These are phyloP conservation scores for Arthrobotrys conoides DNA, from an alignment of 2,329 filamentous ascomycete genomes.

Conservation along the genomic window DNA sequence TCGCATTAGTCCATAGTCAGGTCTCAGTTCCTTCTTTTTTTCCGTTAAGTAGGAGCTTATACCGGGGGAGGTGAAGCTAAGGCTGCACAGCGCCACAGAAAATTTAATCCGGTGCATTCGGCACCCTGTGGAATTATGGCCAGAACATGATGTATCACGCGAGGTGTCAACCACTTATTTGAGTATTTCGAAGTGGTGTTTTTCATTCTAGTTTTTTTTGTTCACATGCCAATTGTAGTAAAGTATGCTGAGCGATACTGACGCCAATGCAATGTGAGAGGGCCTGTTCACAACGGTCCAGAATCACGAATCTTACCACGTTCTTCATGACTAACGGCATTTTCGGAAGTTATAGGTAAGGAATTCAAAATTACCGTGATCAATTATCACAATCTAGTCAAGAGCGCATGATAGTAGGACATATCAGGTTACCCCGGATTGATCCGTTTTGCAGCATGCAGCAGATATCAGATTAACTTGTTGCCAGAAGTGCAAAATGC, in stretches of 20 bases:
- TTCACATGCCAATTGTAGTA: conserved; percentile 42
- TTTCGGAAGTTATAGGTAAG: not conserved
- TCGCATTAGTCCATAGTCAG: conserved; percentile 26
- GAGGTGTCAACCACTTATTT: conserved; percentile 22
- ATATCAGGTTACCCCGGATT: not conserved
- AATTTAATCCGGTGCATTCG: conserved; percentile 21
- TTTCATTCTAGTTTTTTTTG: conserved; percentile 4
- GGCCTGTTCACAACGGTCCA: conserved; percentile 1
- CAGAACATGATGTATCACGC: conserved; percentile 25
- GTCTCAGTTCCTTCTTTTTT: conserved; percentile 19
- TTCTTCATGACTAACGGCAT: conserved; percentile 11
- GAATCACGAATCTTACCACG: not conserved
- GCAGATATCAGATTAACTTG: not conserved
- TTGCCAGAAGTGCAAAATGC: conserved; percentile 11
- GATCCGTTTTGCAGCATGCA: not conserved
- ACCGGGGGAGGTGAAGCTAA: not conserved
- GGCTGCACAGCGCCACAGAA: conserved; percentile 28
- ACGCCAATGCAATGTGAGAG: not conserved
- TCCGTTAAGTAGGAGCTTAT: not conserved
- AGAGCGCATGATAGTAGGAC: not conserved
- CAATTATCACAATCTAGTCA: not conserved
- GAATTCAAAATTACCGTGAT: not conserved
- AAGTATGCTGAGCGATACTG: conserved; percentile 5
- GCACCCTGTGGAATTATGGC: conserved; percentile 15
- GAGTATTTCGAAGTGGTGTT: not conserved